phyloP scores from a whole-genome alignment of 306 rosid species.

The Prunus fruticosa region DNA sequence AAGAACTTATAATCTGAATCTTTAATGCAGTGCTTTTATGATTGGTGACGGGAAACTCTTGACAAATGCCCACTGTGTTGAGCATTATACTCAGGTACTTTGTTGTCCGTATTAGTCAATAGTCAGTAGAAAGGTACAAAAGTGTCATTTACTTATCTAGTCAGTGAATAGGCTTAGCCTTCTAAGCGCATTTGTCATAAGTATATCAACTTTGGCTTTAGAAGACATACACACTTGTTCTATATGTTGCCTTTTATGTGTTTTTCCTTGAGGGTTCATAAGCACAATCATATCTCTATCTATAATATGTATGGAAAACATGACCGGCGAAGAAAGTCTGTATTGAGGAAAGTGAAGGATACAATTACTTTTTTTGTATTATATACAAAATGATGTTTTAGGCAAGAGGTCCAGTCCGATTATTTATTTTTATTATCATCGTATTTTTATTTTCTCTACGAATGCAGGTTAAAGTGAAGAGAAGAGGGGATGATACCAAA shows the following conservation, averaged over 20 bases:
- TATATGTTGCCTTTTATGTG: slow-evolving; percentile 14
- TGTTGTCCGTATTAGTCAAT: neutral
- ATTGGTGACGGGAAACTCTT: slow-evolving; percentile 80
- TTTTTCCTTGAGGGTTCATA: neutral
- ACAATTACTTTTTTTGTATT: neutral
- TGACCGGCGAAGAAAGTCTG: neutral
- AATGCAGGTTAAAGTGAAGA: slow-evolving; percentile 91
- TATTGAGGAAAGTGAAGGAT: neutral
- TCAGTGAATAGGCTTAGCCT: neutral
- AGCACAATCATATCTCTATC: neutral
- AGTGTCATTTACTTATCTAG: neutral
- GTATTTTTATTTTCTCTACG: slow-evolving; percentile 11
- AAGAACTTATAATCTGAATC: neutral
- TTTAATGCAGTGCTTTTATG: slow-evolving; percentile 85
- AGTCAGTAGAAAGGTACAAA: neutral
- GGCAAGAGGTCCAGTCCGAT: slow-evolving; percentile 6
- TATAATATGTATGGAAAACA: neutral
- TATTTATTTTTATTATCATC: neutral
- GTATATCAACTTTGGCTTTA: neutral
- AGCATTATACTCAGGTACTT: slow-evolving; percentile 87
- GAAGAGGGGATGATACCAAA: slow-evolving; percentile 95
- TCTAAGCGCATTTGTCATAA: neutral
- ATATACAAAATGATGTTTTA: neutral
- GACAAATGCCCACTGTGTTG: slow-evolving; percentile 98
- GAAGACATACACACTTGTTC: neutral